Evolutionary conservation across 2,329 filamentous ascomycete species (phyloP).

Genomic region (Zasmidium citrigriseum): DNA sequence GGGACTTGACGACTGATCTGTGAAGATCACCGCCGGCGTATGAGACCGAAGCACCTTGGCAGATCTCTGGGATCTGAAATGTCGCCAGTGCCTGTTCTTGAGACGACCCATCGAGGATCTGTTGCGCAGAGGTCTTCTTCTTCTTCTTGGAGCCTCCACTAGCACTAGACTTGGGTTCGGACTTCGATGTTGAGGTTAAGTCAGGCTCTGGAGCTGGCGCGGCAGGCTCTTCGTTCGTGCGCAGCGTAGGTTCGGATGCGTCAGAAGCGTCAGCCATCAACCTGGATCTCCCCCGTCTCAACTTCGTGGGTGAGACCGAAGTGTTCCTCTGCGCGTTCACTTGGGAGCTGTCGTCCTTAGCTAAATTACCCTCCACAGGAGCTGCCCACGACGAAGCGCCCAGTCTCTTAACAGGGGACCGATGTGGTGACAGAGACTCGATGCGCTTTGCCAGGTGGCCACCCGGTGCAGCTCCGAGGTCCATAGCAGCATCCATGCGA

Average conservation of each 20-base stretch:
- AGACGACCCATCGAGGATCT: neutral
- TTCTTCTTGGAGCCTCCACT: neutral
- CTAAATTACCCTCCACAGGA: neutral
- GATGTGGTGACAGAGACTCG: conserved; percentile 9
- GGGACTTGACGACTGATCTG: conserved; percentile 42
- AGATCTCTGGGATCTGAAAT: conserved; percentile 26
- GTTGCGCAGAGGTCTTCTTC: neutral
- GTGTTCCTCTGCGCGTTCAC: neutral
- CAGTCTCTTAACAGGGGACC: neutral
- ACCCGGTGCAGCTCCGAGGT: conserved; percentile 10
- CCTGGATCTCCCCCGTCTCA: neutral
- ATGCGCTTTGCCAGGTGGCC: conserved; percentile 13
- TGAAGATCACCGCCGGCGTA: conserved; percentile 32
- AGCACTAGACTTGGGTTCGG: neutral
- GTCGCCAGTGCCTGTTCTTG: conserved; percentile 14
- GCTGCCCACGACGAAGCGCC: neutral
- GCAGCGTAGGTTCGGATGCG: neutral
- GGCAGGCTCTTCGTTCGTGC: neutral
- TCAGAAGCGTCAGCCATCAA: conserved; percentile 5
- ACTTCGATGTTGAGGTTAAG: neutral
- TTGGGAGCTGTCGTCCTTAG: neutral
- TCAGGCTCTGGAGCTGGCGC: neutral
- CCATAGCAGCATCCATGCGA: conserved; percentile 10
- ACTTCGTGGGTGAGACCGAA: neutral
- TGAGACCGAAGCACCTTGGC: conserved; percentile 23